Conservation (phyloP, 2,329 filamentous ascomycete genomes). For the Coleophoma eucalyptorum region DNA sequence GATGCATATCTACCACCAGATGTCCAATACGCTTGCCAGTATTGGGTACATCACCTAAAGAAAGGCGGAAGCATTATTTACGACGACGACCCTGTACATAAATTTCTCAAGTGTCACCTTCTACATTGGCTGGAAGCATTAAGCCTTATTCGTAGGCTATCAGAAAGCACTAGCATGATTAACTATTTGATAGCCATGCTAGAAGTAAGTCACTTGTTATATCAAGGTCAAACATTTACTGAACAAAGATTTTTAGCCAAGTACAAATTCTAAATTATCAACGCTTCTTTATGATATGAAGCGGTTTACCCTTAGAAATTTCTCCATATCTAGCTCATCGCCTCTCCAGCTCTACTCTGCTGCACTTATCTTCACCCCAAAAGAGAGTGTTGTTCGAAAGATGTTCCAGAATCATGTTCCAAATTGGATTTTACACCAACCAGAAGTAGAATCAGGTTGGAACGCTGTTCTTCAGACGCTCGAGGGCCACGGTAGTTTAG, state of each 20-base stretch:
- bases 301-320: no score
- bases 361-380: conserved; percentile 27
- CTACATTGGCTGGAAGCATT: conserved; percentile 24
- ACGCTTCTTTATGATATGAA: no score
- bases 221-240: no score
- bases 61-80: conserved; percentile 21
- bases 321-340: conserved; percentile 15
- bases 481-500: background rate
- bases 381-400: conserved; percentile 19
- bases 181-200: background rate
- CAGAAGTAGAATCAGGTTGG: conserved; percentile 3
- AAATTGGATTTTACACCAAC: conserved; percentile 5
- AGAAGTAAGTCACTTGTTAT: no score
- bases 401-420: conserved; percentile 11
- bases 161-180: conserved; percentile 1
- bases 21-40: conserved; percentile 35
- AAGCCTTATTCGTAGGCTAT: background rate
- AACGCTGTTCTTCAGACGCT: conserved; percentile 2
- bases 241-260: no score
- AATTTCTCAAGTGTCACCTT: conserved; percentile 32
- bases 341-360: conserved; percentile 28
- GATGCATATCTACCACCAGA: conserved; percentile 21
- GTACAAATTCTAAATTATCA: no score
- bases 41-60: conserved; percentile 34
- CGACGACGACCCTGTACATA: conserved; percentile 23